Percentiles rank a stretch among this genome's conserved stretches.
These are phyloP conservation scores for Termitomyces sp. DNA, from an alignment of 768 basidiomycete genomes.

Conservation along the genomic window DNA sequence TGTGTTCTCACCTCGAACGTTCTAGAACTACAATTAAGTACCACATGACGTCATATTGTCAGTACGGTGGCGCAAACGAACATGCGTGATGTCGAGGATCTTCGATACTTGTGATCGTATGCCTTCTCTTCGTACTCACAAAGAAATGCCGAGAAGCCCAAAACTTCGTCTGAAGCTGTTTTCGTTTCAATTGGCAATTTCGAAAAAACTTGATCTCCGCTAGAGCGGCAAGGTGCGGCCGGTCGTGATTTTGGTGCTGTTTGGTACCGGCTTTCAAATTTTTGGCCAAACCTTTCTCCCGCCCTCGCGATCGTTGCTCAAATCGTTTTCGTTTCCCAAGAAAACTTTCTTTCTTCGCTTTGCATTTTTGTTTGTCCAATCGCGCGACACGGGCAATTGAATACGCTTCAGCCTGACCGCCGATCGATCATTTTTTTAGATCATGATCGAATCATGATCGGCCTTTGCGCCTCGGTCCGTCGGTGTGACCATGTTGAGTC, in stretches of 20 bases:
- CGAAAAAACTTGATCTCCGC: background rate
- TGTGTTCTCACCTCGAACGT: no score
- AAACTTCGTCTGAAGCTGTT: background rate
- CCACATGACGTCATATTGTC: background rate
- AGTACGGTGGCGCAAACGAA: background rate
- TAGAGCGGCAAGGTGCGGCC: background rate
- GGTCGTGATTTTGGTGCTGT: background rate
- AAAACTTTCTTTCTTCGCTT: background rate
- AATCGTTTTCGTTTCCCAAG: background rate
- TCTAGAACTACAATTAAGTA: no score
- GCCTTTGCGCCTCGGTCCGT: background rate
- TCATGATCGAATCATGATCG: background rate
- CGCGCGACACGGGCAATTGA: background rate
- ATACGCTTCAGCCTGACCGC: background rate
- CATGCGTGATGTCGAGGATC: no score
- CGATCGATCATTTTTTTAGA: conserved; percentile 1
- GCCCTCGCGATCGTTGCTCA: background rate
- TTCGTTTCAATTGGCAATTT: background rate
- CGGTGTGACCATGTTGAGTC: background rate
- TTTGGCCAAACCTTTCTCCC: background rate
- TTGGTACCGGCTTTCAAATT: background rate
- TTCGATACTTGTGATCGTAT: background rate
- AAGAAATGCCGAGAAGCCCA: background rate
- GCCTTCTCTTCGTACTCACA: background rate
- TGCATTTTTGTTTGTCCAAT: background rate